Conservation (phyloP, 805 yeast genomes). For the Cyberlindnera maritima region DNA sequence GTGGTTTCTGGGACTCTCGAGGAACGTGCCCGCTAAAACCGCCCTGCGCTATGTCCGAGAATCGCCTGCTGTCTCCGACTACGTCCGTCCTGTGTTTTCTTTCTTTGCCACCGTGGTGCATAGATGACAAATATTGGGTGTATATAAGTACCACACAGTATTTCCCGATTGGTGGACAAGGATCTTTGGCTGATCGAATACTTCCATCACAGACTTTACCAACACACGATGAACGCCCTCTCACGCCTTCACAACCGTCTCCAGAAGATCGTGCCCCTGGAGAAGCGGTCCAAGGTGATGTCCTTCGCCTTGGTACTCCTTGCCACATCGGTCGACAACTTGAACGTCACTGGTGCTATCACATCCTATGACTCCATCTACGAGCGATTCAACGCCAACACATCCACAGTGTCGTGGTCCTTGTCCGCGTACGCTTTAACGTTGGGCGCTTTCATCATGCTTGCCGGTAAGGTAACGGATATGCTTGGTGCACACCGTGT, state of each 20-base stretch:
- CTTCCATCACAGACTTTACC: no score
- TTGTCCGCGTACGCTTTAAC: slow-evolving; percentile 43
- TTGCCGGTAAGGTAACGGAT: slow-evolving; percentile 42
- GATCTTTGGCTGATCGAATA: no score
- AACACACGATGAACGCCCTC: no score
- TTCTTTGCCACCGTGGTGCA: no score
- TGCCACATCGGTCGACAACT: slow-evolving; percentile 10
- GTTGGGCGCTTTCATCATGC: slow-evolving; percentile 41
- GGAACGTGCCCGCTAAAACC: no score
- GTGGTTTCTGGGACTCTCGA: no score
- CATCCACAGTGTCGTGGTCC: slow-evolving; percentile 39
- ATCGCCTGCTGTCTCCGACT: no score
- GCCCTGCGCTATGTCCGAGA: no score
- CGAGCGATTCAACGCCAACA: slow-evolving; percentile 4
- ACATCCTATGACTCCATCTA: slow-evolving; percentile 4
- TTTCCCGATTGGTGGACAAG: no score
- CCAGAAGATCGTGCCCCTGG: slow-evolving; percentile 2
- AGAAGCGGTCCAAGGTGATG: slow-evolving; percentile 4
- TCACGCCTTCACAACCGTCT: neutral
- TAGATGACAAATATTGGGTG: no score
- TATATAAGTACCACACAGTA: no score
- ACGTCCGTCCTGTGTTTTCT: no score
- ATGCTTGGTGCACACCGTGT: slow-evolving; percentile 37
- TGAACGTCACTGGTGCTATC: slow-evolving; percentile 9
- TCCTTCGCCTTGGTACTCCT: slow-evolving; percentile 24